Evolutionary conservation across 108 stramenopile species (phyloP).

Genomic region (Nitzschia putrida): DNA sequence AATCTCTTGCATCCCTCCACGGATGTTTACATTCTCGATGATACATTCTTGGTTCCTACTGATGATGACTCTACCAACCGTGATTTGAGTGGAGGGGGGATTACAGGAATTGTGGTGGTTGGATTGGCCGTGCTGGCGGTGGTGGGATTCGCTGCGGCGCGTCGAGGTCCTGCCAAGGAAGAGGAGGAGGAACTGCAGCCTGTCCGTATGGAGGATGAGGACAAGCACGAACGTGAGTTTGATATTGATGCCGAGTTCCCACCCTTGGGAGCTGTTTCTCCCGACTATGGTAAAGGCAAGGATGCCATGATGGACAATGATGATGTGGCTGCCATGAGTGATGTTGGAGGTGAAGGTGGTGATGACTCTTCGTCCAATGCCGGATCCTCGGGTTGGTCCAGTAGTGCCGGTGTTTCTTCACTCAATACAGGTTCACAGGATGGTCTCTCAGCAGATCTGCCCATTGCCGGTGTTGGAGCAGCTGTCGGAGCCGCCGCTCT

Average conservation of each 20-base stretch:
- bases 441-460: conserved; percentile 38
- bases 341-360: neutral
- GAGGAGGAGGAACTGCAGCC: conserved; percentile 27
- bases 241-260: conserved; percentile 18
- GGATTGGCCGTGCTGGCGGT: conserved; percentile 27
- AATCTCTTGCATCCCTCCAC: conserved; percentile 10
- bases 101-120: conserved; percentile 53
- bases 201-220: conserved; percentile 1
- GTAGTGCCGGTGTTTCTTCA: conserved; percentile 52
- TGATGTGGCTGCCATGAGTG: neutral
- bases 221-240: neutral
- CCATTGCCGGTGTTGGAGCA: conserved; percentile 51
- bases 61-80: neutral
- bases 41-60: neutral
- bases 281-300: conserved; percentile 11
- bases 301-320: conserved; percentile 25
- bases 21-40: conserved; percentile 31
- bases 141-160: conserved; percentile 15
- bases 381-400: conserved; percentile 60
- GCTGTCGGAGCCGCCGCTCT: conserved; percentile 35
- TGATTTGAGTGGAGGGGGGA: conserved; percentile 19
- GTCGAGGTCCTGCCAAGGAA: conserved; percentile 14
- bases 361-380: conserved; percentile 34
- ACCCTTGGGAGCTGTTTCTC: conserved; percentile 3
- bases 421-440: conserved; percentile 64